A percentile compares a stretch with the other conserved stretches of the same genome.
phyloP scores from a whole-genome alignment of 257 asterid species.

The Solanum corneliomulleri region DNA sequence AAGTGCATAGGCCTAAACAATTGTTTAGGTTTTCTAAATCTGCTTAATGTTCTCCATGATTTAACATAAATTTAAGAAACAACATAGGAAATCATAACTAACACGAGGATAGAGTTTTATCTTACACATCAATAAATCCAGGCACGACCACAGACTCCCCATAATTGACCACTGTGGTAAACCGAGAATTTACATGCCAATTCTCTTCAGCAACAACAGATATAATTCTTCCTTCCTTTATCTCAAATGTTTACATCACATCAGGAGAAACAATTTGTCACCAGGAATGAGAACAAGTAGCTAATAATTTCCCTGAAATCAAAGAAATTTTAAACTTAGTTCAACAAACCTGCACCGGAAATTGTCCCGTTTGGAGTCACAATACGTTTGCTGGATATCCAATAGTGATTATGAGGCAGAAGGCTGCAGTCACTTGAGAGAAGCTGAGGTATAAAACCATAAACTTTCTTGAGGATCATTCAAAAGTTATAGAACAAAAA shows the following conservation, averaged over 20 bases:
- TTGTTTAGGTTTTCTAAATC: not conserved
- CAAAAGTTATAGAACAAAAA: not conserved
- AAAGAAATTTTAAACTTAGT: not conserved
- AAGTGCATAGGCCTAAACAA: not conserved
- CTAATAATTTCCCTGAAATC: not conserved
- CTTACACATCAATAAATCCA: constrained; percentile 91
- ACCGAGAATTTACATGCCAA: constrained; percentile 37
- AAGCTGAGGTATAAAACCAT: constrained; percentile 22
- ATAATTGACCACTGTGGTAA: constrained; percentile 44
- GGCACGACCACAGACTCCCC: constrained; percentile 89
- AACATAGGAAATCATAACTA: not conserved
- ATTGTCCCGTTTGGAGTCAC: constrained; percentile 60
- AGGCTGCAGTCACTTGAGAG: constrained; percentile 63
- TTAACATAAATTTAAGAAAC: not conserved
- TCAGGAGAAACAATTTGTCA: constrained; percentile 4
- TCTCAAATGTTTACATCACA: constrained; percentile 51
- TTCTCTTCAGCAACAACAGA: constrained; percentile 61
- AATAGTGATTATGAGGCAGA: constrained; percentile 51
- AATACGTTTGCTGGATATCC: constrained; percentile 81
- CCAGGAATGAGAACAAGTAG: not conserved
- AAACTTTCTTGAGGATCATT: not conserved
- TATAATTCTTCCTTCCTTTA: constrained; percentile 57
- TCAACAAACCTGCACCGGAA: constrained; percentile 76
- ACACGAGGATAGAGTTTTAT: not conserved
- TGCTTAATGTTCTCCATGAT: not conserved